Percentiles rank a stretch among this genome's conserved stretches.
Conservation (phyloP, 371 early-diverging fungal species). For the Apophysomyces trapeziformis region DNA sequence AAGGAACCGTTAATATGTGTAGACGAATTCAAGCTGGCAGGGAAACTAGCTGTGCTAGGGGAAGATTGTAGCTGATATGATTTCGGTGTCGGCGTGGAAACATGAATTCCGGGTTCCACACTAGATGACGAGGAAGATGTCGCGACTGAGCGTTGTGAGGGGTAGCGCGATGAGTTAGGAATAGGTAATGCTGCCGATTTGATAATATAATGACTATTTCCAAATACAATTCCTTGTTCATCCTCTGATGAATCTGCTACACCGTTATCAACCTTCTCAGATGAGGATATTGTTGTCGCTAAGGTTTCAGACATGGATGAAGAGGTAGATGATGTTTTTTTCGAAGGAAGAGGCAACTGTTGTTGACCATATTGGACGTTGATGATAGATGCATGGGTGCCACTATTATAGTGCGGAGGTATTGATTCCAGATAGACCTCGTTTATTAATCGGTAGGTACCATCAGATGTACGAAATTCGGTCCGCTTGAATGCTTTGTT, state of each 20-base stretch:
- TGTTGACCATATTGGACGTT: slow-evolving; percentile 1
- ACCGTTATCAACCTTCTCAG: slow-evolving; percentile 13
- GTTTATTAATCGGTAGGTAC: slow-evolving; percentile 54
- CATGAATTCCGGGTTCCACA: slow-evolving; percentile 15
- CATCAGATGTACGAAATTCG: slow-evolving; percentile 61
- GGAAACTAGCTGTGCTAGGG: slow-evolving; percentile 4
- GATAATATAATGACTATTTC: slow-evolving; percentile 19
- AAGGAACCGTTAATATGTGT: background rate
- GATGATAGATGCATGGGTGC: slow-evolving; percentile 29
- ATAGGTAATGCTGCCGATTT: slow-evolving; percentile 45
- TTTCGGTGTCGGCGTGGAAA: slow-evolving; percentile 24
- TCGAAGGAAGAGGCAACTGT: slow-evolving; percentile 10
- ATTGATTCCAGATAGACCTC: slow-evolving; percentile 55
- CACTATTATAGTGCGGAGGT: slow-evolving; percentile 53
- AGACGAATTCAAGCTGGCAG: background rate
- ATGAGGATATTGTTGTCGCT: slow-evolving; percentile 1
- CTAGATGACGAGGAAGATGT: slow-evolving; percentile 29
- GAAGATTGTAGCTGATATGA: slow-evolving; percentile 5
- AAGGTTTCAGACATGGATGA: slow-evolving; percentile 23
- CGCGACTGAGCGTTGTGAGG: slow-evolving; percentile 15
- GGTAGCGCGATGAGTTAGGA: slow-evolving; percentile 26
- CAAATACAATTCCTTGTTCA: slow-evolving; percentile 18
- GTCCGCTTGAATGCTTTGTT: slow-evolving; percentile 49
- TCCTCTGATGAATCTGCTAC: slow-evolving; percentile 24
- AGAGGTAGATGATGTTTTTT: slow-evolving; percentile 23